phyloP scores from a whole-genome alignment of 805 yeast genomes.

The Yarrowia sp. region DNA sequence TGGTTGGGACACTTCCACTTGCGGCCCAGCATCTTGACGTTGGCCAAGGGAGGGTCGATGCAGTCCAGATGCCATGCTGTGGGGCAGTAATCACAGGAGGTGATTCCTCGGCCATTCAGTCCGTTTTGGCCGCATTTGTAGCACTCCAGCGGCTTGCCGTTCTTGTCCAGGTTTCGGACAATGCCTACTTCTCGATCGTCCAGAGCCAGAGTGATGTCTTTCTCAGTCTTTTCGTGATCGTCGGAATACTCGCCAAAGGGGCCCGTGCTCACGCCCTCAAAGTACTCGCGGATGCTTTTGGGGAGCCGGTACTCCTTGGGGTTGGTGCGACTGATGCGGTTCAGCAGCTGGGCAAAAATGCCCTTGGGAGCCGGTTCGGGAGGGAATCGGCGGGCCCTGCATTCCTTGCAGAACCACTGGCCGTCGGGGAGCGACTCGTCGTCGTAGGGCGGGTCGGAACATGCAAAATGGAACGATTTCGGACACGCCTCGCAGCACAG shows the following conservation, averaged over 20 bases:
- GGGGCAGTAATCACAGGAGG: conserved; percentile 83
- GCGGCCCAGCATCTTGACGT: conserved; percentile 72
- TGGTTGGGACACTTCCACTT: conserved; percentile 96
- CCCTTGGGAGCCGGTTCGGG: conserved; percentile 51
- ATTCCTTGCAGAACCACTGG: conserved; percentile 87
- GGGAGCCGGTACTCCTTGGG: conserved; percentile 78
- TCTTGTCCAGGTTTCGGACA: conserved; percentile 61
- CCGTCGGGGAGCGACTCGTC: conserved; percentile 80
- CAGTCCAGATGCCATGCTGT: conserved; percentile 91
- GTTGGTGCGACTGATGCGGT: conserved; percentile 63
- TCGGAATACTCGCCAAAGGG: conserved; percentile 75
- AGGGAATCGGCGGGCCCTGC: conserved; percentile 58
- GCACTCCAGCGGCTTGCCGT: conserved; percentile 75
- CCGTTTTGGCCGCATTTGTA: conserved; percentile 79
- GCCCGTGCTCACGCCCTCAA: conserved; percentile 73
- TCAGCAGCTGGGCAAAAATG: conserved; percentile 64
- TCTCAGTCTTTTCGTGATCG: conserved; percentile 61
- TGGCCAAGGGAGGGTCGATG: conserved; percentile 73
- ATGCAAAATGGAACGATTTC: conserved; percentile 85
- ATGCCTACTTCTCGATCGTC: conserved; percentile 43
- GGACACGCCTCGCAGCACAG: conserved; percentile 96
- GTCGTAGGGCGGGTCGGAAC: conserved; percentile 89
- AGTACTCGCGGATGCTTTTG: conserved; percentile 67
- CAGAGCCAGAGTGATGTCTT: conserved; percentile 42
- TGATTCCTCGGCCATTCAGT: conserved; percentile 61